Percentiles rank a stretch among this genome's conserved stretches.
Conservation (phyloP, 2,329 filamentous ascomycete genomes). For the Pseudogymnoascus sp. region DNA sequence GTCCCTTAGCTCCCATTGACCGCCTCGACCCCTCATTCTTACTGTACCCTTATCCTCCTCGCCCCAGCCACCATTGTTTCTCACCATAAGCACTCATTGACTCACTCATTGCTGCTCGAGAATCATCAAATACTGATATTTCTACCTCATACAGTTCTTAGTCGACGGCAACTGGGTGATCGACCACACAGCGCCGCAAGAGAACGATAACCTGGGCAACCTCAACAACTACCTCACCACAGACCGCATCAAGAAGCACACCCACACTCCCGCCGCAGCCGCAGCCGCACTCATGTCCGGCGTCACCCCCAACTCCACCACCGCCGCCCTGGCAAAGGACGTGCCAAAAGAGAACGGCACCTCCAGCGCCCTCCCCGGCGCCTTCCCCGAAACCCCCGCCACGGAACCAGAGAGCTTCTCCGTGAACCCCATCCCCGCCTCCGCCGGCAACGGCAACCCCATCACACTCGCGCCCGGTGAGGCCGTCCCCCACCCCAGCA, state of each 20-base stretch:
- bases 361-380: constrained; percentile 49
- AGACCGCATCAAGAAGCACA: constrained; percentile 52
- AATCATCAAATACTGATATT: constrained; percentile 4
- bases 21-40: neutral
- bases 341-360: constrained; percentile 49
- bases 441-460: constrained; percentile 65
- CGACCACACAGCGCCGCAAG: constrained; percentile 71
- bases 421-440: constrained; percentile 54
- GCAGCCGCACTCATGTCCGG: constrained; percentile 50
- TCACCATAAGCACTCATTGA: neutral
- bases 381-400: constrained; percentile 64
- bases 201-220: constrained; percentile 75
- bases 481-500: constrained; percentile 61
- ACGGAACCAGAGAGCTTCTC: constrained; percentile 35
- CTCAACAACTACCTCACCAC: constrained; percentile 85
- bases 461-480: constrained; percentile 73
- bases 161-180: constrained; percentile 87
- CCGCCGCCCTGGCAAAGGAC: constrained; percentile 58
- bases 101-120: neutral
- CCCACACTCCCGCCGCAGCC: constrained; percentile 33
- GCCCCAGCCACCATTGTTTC: constrained; percentile 1
- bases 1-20: neutral
- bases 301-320: constrained; percentile 61
- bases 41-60: neutral
- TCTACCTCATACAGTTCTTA: constrained; percentile 58